Percentiles rank a stretch among this genome's conserved stretches.
These are phyloP conservation scores for Tubosaeta sp. DNA, from an alignment of 768 basidiomycete genomes.

Conservation along the genomic window DNA sequence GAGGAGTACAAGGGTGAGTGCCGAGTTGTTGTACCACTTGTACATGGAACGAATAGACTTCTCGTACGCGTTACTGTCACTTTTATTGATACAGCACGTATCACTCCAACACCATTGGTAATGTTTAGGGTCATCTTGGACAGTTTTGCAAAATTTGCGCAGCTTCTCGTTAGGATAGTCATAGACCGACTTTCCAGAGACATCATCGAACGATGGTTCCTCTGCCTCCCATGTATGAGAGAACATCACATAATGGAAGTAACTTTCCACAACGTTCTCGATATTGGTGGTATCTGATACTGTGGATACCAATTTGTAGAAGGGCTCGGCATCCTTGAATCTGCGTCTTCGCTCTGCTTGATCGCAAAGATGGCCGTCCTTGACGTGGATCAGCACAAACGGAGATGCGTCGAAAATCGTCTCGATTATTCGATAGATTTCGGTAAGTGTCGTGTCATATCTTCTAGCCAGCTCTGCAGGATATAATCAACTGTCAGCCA, in stretches of 20 bases:
- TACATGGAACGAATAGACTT: constrained; percentile 12
- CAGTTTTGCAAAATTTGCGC: constrained; percentile 4
- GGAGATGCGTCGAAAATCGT: background rate
- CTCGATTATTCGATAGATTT: background rate
- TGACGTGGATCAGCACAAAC: constrained; percentile 10
- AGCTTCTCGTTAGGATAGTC: constrained; percentile 6
- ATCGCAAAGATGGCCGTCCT: constrained; percentile 3
- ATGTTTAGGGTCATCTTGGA: background rate
- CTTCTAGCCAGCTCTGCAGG: background rate
- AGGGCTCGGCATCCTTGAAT: background rate
- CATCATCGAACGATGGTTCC: constrained; percentile 7
- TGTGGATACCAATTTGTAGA: background rate
- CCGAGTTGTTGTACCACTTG: constrained; percentile 12
- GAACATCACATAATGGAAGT: constrained; percentile 16
- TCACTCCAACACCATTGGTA: constrained; percentile 12
- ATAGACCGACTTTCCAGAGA: background rate
- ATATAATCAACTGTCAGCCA: background rate
- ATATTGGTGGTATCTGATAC: background rate
- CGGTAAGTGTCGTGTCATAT: background rate
- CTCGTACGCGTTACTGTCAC: background rate
- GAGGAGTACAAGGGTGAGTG: constrained; percentile 12
- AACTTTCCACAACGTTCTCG: background rate
- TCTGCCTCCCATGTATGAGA: constrained; percentile 14
- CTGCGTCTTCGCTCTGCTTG: background rate
- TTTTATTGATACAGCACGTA: too few species aligned